Percentiles rank a stretch among this genome's conserved stretches.
phyloP scores from a whole-genome alignment of 345 rosid species.

The Litchi chinensis region DNA sequence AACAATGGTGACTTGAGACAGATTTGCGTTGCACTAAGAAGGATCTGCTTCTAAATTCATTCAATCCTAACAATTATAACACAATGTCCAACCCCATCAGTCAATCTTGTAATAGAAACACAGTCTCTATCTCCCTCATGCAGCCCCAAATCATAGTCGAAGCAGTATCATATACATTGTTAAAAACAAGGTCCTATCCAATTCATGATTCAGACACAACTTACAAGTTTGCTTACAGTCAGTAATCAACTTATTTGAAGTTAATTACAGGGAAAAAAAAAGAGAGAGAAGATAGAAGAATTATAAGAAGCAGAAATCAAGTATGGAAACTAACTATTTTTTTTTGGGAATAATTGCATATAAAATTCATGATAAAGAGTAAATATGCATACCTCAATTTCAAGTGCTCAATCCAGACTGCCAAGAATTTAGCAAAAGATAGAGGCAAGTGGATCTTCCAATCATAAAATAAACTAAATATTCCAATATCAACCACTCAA shows the following conservation, averaged over 20 bases:
- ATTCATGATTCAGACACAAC: background rate
- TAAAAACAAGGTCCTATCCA: background rate
- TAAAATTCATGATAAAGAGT: conserved; percentile 22
- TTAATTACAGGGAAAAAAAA: background rate
- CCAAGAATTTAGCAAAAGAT: conserved; percentile 33
- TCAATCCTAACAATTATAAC: background rate
- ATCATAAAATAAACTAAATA: conserved; percentile 13
- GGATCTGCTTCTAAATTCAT: conserved; percentile 12
- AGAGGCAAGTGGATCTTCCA: conserved; percentile 4
- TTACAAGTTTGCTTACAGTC: conserved; percentile 1
- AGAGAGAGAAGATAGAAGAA: background rate
- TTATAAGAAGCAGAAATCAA: background rate
- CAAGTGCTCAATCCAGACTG: conserved; percentile 26
- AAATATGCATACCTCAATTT: conserved; percentile 40
- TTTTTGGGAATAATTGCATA: background rate
- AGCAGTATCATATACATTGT: background rate
- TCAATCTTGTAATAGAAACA: background rate
- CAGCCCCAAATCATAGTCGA: conserved; percentile 3
- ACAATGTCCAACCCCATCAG: conserved; percentile 9
- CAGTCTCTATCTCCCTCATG: conserved; percentile 6
- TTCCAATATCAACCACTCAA: conserved; percentile 28
- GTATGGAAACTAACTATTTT: background rate
- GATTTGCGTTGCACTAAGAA: conserved; percentile 1
- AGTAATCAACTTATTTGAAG: background rate
- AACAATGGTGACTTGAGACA: conserved; percentile 10